A percentile compares a stretch with the other conserved stretches of the same genome.
Conservation (phyloP, 495 filamentous ascomycete genomes). For the Physcia stellaris region DNA sequence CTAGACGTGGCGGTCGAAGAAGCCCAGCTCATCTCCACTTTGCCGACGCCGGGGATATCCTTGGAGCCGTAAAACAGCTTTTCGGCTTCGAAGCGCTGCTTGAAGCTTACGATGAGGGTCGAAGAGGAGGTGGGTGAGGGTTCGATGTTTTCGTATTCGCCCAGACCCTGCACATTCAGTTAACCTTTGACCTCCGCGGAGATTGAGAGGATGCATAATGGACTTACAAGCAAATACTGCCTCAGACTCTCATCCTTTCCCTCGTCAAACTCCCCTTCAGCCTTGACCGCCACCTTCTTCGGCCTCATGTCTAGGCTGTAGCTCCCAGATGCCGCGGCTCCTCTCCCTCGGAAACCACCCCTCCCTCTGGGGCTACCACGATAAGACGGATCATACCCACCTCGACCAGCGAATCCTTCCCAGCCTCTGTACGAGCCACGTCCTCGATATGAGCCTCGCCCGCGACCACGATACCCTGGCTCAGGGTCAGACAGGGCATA, state of each 20-base stretch:
- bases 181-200: slow-evolving; percentile 12
- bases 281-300: slow-evolving; percentile 58
- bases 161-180: slow-evolving; percentile 45
- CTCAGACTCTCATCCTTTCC: slow-evolving; percentile 73
- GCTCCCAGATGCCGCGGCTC: slow-evolving; percentile 35
- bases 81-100: slow-evolving; percentile 81
- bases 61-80: slow-evolving; percentile 59
- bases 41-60: slow-evolving; percentile 60
- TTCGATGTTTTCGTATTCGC: slow-evolving; percentile 70
- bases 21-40: slow-evolving; percentile 68
- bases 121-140: slow-evolving; percentile 41
- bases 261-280: slow-evolving; percentile 50
- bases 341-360: slow-evolving; percentile 29
- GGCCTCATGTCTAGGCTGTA: slow-evolving; percentile 82
- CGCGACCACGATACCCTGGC: slow-evolving; percentile 16
- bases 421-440: slow-evolving; percentile 28
- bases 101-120: slow-evolving; percentile 62
- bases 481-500: slow-evolving; percentile 23
- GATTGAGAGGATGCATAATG: too few relatives aligned
- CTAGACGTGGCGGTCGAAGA: too few relatives aligned
- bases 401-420: slow-evolving; percentile 22
- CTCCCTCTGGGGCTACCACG: slow-evolving; percentile 36
- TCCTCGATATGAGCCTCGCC: slow-evolving; percentile 32
- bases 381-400: slow-evolving; percentile 21
- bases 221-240: slow-evolving; percentile 72